phyloP scores from a whole-genome alignment of 2,329 filamentous ascomycete species.

The Penicillium freii region DNA sequence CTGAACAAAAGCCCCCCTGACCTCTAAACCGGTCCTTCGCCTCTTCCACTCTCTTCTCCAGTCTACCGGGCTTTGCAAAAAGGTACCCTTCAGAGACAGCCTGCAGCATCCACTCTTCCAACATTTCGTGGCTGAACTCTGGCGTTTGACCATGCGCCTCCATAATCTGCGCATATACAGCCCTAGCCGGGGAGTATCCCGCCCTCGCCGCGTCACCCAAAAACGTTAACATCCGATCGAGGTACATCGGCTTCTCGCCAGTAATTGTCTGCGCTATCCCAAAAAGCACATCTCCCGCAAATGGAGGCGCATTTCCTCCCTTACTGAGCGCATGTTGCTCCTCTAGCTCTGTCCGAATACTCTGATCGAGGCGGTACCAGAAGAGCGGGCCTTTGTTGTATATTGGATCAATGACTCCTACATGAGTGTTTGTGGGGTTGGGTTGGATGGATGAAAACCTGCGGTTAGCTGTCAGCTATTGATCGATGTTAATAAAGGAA shows the following conservation, averaged over 20 bases:
- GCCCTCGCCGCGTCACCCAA: conserved; percentile 22
- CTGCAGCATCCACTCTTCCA: conserved; percentile 26
- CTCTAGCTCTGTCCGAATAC: conserved; percentile 26
- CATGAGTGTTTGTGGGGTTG: conserved; percentile 8
- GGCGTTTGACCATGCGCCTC: conserved; percentile 19
- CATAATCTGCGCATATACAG: conserved; percentile 29
- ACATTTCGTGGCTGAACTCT: conserved; percentile 16
- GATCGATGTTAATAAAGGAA: not conserved
- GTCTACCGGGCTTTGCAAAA: conserved; percentile 14
- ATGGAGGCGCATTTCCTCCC: conserved; percentile 8
- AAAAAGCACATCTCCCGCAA: conserved; percentile 26
- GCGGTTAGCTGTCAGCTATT: not conserved
- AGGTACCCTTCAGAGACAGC: conserved; percentile 27
- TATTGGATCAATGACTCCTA: conserved; percentile 25
- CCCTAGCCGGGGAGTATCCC: conserved; percentile 25
- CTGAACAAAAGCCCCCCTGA: conserved; percentile 24
- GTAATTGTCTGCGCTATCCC: conserved; percentile 30
- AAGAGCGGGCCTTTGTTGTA: conserved; percentile 31
- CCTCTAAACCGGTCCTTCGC: conserved; percentile 22
- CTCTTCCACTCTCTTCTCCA: conserved; percentile 10
- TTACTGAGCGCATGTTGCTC: conserved; percentile 22
- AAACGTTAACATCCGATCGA: conserved; percentile 24
- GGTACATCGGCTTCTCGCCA: conserved; percentile 21
- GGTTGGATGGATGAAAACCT: conserved; percentile 24
- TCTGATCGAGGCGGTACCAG: conserved; percentile 27